phyloP scores from a whole-genome alignment of 2,329 filamentous ascomycete genomes.

The Cladosporium colombiae region DNA sequence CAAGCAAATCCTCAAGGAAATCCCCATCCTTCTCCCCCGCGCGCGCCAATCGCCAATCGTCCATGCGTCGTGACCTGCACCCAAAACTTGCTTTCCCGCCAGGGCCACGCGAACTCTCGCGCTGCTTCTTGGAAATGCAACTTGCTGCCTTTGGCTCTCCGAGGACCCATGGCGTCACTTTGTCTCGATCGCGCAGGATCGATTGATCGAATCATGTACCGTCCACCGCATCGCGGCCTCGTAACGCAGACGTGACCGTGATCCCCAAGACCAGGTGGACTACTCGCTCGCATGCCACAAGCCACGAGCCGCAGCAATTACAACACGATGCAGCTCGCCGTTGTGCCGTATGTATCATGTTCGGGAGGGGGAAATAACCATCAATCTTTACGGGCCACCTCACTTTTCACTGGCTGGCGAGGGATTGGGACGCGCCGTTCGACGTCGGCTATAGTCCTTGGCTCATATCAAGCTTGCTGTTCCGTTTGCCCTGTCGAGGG shows the following conservation, averaged over 20 bases:
- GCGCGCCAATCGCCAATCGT: conserved; percentile 12
- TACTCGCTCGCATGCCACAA: background rate
- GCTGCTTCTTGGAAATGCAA: background rate
- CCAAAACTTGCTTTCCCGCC: conserved; percentile 18
- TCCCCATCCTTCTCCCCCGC: conserved; percentile 7
- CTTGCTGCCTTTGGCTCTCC: background rate
- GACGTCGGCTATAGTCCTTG: conserved; percentile 9
- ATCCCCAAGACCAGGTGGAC: background rate
- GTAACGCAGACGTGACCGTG: background rate
- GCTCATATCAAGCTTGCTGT: conserved; percentile 15
- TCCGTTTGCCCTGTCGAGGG: conserved; percentile 2
- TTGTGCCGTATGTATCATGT: background rate
- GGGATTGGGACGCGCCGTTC: conserved; percentile 1
- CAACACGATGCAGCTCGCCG: background rate
- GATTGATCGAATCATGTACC: background rate
- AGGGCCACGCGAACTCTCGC: conserved; percentile 1
- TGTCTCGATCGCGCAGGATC: background rate
- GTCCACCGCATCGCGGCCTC: background rate
- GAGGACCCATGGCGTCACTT: conserved; percentile 11
- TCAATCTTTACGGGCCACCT: background rate
- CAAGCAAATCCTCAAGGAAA: background rate
- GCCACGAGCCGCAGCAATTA: conserved; percentile 5
- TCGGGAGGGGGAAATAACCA: background rate
- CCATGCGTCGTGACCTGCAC: conserved; percentile 1
- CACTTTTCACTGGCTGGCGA: background rate